Conservation (phyloP, 768 basidiomycete genomes). For the Mycena alexandri region DNA sequence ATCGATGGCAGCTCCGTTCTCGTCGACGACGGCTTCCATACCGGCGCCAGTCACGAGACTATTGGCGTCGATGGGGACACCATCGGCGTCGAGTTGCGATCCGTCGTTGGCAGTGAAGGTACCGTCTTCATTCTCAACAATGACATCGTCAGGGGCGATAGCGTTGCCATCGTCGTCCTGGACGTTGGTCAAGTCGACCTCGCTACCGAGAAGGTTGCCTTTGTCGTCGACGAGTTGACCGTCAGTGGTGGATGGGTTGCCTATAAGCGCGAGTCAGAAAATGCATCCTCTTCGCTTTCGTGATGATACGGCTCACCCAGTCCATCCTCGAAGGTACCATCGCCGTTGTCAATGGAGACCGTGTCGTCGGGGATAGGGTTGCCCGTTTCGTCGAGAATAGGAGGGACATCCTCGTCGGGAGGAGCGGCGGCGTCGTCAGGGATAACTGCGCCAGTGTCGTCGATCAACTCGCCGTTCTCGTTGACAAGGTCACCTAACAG, state of each 20-base stretch:
- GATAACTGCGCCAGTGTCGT: constrained; percentile 14
- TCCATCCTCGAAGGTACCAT: constrained; percentile 18
- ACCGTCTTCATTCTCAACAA: constrained; percentile 21
- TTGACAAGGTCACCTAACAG: constrained; percentile 9
- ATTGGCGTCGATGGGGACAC: constrained; percentile 8
- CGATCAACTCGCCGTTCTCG: constrained; percentile 22
- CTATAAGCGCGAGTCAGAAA: background rate
- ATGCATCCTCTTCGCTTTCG: no score
- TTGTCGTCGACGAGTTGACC: constrained; percentile 25
- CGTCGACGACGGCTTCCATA: constrained; percentile 18
- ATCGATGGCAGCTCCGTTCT: constrained; percentile 5
- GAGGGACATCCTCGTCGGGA: constrained; percentile 8
- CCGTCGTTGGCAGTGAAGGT: constrained; percentile 21
- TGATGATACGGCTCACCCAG: constrained; percentile 19
- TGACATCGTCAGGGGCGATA: constrained; percentile 14
- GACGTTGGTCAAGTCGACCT: constrained; percentile 8
- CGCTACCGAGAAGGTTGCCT: constrained; percentile 17
- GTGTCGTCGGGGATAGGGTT: constrained; percentile 13
- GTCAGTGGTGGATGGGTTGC: constrained; percentile 18
- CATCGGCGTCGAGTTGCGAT: constrained; percentile 19
- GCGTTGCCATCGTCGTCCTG: constrained; percentile 15
- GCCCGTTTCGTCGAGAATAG: constrained; percentile 18
- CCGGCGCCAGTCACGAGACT: constrained; percentile 15
- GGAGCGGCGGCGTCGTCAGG: constrained; percentile 12
- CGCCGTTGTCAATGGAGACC: constrained; percentile 15